Evolutionary conservation across 768 basidiomycete genomes (phyloP).

Genomic region (Sarcodon sp.): DNA sequence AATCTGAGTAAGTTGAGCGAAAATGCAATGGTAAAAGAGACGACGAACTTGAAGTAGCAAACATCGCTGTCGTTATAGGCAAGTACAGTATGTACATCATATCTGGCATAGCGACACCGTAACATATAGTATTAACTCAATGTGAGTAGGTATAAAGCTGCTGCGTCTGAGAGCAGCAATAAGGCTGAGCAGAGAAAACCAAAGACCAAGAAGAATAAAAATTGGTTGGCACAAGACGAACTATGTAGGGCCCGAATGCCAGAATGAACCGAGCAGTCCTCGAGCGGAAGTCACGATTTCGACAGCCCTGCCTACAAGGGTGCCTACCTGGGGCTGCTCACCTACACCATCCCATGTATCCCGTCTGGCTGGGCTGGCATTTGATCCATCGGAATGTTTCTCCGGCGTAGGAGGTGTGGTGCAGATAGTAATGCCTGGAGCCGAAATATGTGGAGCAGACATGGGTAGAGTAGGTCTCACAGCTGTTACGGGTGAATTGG

Average conservation of each 20-base stretch:
- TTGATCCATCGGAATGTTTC: background rate
- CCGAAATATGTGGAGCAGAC: constrained; percentile 2
- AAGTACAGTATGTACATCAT: too few species aligned
- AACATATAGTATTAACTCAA: too few species aligned
- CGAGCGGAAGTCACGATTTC: constrained; percentile 75
- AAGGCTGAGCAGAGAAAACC: too few species aligned
- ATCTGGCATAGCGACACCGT: too few species aligned
- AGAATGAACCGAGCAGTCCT: constrained; percentile 57
- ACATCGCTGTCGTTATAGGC: too few species aligned
- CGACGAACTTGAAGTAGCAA: too few species aligned
- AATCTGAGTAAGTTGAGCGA: too few species aligned
- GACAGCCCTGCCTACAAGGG: constrained; percentile 49
- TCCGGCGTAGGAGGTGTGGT: too few species aligned
- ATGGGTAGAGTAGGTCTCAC: constrained; percentile 11
- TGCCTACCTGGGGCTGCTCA: constrained; percentile 21
- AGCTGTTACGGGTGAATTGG: constrained; percentile 41
- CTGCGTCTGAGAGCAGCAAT: too few species aligned
- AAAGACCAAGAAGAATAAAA: too few species aligned
- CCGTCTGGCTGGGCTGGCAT: background rate
- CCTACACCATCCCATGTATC: constrained; percentile 8
- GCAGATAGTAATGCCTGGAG: background rate
- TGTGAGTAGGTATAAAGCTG: too few species aligned
- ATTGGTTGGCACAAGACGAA: background rate
- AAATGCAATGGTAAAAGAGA: too few species aligned
- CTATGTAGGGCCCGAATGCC: constrained; percentile 18